Percentiles rank a stretch among this genome's conserved stretches.
phyloP scores from a whole-genome alignment of 2,329 filamentous ascomycete species.

The Knufia fluminis region DNA sequence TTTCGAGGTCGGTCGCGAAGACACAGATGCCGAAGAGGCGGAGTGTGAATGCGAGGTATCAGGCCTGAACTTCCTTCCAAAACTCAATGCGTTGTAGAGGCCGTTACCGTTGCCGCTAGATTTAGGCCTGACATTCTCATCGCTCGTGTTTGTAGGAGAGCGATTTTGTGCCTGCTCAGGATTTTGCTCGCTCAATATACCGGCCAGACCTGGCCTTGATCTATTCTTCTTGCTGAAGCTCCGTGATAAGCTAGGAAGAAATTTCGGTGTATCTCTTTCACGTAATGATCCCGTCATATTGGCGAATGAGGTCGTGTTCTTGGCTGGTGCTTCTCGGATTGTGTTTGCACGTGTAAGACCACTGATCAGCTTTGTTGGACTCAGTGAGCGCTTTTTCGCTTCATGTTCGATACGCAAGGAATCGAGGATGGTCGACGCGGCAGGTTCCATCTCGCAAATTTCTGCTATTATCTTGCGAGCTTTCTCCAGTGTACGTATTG shows the following conservation, averaged over 20 bases:
- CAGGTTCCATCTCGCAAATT: constrained; percentile 84
- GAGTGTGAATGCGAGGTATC: constrained; percentile 3
- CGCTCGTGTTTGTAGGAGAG: constrained; percentile 10
- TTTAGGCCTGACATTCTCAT: constrained; percentile 21
- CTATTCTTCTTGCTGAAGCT: constrained; percentile 20
- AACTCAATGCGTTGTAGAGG: constrained; percentile 14
- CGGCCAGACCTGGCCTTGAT: constrained; percentile 16
- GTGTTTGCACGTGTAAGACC: constrained; percentile 20
- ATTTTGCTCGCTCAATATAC: constrained; percentile 21
- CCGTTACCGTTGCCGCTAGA: constrained; percentile 17
- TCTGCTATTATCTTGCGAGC: constrained; percentile 90
- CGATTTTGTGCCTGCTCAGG: constrained; percentile 20
- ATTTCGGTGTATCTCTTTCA: constrained; percentile 17
- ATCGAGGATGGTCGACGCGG: constrained; percentile 37
- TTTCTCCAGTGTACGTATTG: constrained; percentile 59
- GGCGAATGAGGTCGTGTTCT: constrained; percentile 10
- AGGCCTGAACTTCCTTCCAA: constrained; percentile 15
- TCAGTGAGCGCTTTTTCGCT: constrained; percentile 17
- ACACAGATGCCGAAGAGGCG: background rate
- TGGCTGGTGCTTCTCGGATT: constrained; percentile 20
- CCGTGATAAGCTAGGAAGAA: constrained; percentile 20
- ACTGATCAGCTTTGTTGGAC: constrained; percentile 22
- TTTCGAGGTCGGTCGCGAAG: background rate
- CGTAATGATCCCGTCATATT: constrained; percentile 9
- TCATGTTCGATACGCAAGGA: constrained; percentile 23